Percentiles rank a stretch among this genome's conserved stretches.
Conservation (phyloP, 805 yeast species). For the Yarrowia alimentaria region DNA sequence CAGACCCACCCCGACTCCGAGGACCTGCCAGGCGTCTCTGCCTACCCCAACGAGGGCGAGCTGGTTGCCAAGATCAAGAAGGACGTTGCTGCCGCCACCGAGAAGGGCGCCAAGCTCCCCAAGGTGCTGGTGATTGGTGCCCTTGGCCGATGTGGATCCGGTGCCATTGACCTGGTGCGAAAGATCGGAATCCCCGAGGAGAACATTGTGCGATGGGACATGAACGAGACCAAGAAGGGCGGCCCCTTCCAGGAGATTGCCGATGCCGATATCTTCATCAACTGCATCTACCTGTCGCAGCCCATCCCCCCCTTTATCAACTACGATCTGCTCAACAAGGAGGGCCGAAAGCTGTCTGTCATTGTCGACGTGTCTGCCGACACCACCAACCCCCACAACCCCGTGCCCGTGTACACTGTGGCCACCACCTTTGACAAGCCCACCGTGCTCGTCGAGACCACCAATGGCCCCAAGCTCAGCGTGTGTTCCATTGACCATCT, state of each 20-base stretch:
- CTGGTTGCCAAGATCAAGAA: constrained; percentile 68
- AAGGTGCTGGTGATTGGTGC: constrained; percentile 92
- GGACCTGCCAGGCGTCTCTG: constrained; percentile 74
- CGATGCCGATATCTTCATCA: constrained; percentile 81
- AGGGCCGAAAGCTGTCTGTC: constrained; percentile 75
- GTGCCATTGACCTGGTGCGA: constrained; percentile 81
- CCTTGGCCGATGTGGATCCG: constrained; percentile 97
- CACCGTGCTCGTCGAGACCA: constrained; percentile 77
- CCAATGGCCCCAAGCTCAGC: constrained; percentile 79
- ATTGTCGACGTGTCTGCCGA: constrained; percentile 98
- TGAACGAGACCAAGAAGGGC: constrained; percentile 92
- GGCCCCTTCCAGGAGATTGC: constrained; percentile 96
- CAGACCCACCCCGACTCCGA: constrained; percentile 64
- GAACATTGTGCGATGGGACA: constrained; percentile 90
- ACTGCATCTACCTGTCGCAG: constrained; percentile 90
- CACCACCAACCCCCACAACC: constrained; percentile 97
- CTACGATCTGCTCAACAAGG: constrained; percentile 60
- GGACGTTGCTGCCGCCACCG: constrained; percentile 47
- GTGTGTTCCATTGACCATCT: constrained; percentile 95
- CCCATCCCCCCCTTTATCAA: constrained; percentile 92
- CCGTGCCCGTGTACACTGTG: constrained; percentile 86
- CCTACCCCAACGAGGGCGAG: constrained; percentile 76
- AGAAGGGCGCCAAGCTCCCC: constrained; percentile 59
- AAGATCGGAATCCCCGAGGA: constrained; percentile 85
- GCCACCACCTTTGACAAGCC: constrained; percentile 92